Base-by-base conservation (phyloP, 2,329 filamentous ascomycete species). In the Incumbomyces lentus region DNA sequence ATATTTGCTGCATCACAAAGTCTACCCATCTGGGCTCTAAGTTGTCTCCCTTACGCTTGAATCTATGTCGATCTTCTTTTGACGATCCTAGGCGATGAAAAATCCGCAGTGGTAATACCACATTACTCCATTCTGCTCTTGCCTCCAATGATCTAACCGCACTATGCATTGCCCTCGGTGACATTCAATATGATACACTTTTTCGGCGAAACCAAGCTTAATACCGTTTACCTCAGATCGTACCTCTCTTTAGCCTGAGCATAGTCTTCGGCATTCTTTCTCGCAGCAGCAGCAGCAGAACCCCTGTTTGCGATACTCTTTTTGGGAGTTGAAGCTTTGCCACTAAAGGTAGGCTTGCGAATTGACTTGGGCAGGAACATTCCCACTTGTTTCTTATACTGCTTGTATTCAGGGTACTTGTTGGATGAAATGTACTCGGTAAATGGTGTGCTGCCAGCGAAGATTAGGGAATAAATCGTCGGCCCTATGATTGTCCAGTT, bases 401-500 rank as follows among this genome's bases (percentile, higher is more conserved):
- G 72, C 54, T 73, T 72, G 65, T 98, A 98, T 57, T 95, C 87
- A 0, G 84, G 73, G 62, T 98, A 98, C 64, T 96, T 98, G 45
- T 74, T 70, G 2, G 79, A 68, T 1, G 82, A 89, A 55, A 96
- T 83, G 36, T 72, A 60, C 68, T 98, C 92, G 0, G 92, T 96
- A 34, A 98, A 74, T 70, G 77, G 82, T 0, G 89, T 95, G 53
- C 88, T 95, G 19, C 77, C 84, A 64, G 94, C 88, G 68, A 98
- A 98, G 7, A 98, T 73, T 40, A 84, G 62, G 17, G 95, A 64
- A 56, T 95, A 82, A 39, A 72, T 70, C 3, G 82, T 59, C 0
- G 82, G 74, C 7, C 90, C 92, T 8, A 78, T 62, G 41, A 77
- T 78, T 1, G 84, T 81, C 86, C 89, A 98, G 65, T 84, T 90